These are phyloP conservation scores for Penicillium coprophilum DNA, from an alignment of 495 filamentous ascomycete genomes.

Conservation along the genomic window DNA sequence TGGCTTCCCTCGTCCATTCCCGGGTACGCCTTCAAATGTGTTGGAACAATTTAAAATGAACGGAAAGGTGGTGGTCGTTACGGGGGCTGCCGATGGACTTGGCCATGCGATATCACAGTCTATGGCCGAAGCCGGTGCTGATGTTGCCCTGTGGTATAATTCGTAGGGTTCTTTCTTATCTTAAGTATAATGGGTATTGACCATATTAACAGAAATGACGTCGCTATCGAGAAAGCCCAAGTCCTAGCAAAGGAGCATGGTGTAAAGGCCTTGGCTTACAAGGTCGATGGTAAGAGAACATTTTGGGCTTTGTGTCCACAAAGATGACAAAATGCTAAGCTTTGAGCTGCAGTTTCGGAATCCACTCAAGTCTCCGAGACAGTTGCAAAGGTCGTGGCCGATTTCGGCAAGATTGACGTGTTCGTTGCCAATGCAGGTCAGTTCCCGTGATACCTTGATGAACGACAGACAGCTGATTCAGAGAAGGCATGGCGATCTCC, in stretches of 20 bases:
- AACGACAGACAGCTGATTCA: conserved; percentile 1
- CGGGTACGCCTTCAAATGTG: conserved; percentile 42
- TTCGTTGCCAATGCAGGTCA: conserved; percentile 46
- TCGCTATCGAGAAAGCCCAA: conserved; percentile 34
- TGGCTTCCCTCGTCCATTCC: conserved; percentile 43
- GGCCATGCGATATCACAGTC: conserved; percentile 35
- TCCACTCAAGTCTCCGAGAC: conserved; percentile 29
- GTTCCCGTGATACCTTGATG: not conserved
- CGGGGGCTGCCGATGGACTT: conserved; percentile 39
- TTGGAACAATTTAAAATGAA: conserved; percentile 44
- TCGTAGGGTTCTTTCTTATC: conserved; percentile 25
- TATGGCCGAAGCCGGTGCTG: conserved; percentile 36
- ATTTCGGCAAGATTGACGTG: conserved; percentile 50
- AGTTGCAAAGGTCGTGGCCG: conserved; percentile 37
- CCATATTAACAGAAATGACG: conserved; percentile 27
- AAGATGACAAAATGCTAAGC: not conserved
- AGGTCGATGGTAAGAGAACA: conserved; percentile 36
- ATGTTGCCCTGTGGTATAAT: conserved; percentile 42
- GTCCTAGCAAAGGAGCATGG: conserved; percentile 31
- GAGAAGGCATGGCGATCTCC: conserved; percentile 50
- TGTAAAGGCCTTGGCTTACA: conserved; percentile 39
- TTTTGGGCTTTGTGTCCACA: not conserved
- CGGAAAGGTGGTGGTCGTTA: conserved; percentile 41
- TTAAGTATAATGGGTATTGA: not conserved
- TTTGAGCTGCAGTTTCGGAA: conserved; percentile 35